phyloP scores from a whole-genome alignment of 108 stramenopile genomes.

The Mediolabrus comicus region DNA sequence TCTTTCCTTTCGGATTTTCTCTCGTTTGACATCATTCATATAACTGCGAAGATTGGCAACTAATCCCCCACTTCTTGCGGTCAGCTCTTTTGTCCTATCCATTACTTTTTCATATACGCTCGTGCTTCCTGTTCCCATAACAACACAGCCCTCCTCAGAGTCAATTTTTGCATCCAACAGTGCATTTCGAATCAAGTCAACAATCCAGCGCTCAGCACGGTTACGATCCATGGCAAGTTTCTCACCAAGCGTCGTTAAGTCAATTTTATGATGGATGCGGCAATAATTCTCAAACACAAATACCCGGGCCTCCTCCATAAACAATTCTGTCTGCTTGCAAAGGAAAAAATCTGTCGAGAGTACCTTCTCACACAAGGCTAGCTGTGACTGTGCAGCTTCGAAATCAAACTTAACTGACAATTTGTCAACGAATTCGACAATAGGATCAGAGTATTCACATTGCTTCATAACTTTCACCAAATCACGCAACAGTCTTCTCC shows the following conservation, averaged over 20 bases:
- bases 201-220: constrained; percentile 98
- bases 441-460: constrained; percentile 95
- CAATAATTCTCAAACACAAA: constrained; percentile 99
- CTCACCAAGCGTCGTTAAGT: constrained; percentile 89
- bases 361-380: constrained; percentile 84
- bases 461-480: constrained; percentile 91
- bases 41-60: constrained; percentile 62
- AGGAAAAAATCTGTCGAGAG: constrained; percentile 96
- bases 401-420: constrained; percentile 98
- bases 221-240: constrained; percentile 94
- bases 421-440: constrained; percentile 95
- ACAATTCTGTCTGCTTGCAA: constrained; percentile 88
- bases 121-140: constrained; percentile 87
- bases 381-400: constrained; percentile 91
- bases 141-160: constrained; percentile 89
- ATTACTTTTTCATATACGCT: constrained; percentile 92
- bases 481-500: constrained; percentile 76
- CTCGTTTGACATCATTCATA: constrained; percentile 65
- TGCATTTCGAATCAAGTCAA: constrained; percentile 95
- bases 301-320: constrained; percentile 98
- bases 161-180: constrained; percentile 97
- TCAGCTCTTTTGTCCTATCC: constrained; percentile 95
- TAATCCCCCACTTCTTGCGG: constrained; percentile 77
- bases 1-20: constrained; percentile 56
- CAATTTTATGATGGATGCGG: constrained; percentile 98